These are phyloP conservation scores for Colletotrichum sansevieriae DNA, from an alignment of 2,329 filamentous ascomycete species.

Conservation along the genomic window DNA sequence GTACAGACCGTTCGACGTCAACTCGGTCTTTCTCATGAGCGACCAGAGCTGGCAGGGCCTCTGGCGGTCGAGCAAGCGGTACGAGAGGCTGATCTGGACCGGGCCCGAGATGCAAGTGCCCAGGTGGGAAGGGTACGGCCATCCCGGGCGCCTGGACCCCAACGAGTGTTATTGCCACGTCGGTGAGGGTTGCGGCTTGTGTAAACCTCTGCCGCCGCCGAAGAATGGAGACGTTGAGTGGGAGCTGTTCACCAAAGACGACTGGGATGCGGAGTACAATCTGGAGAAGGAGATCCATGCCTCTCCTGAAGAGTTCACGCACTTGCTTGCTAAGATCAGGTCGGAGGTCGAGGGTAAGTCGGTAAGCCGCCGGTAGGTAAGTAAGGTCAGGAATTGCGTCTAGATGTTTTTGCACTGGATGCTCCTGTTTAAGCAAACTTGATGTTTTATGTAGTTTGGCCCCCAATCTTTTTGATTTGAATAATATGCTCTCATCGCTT, in stretches of 20 bases:
- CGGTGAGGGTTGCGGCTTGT: conserved; percentile 17
- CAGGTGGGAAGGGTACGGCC: conserved; percentile 27
- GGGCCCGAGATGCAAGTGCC: conserved; percentile 2
- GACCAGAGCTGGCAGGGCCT: conserved; percentile 1
- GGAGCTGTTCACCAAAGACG: conserved; percentile 17
- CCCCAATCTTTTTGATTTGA: background rate
- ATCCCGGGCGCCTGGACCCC: conserved; percentile 9
- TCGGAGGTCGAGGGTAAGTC: background rate
- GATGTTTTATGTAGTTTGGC: background rate
- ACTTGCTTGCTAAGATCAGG: too few relatives aligned
- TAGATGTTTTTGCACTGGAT: background rate
- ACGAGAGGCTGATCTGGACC: conserved; percentile 19
- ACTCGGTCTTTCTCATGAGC: conserved; percentile 19
- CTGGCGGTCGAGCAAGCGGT: conserved; percentile 25
- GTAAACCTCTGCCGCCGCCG: conserved; percentile 3
- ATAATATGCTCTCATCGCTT: conserved; percentile 5
- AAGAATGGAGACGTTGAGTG: conserved; percentile 6
- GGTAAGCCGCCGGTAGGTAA: background rate
- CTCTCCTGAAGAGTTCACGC: background rate
- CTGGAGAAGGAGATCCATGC: background rate
- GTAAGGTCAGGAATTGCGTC: too few relatives aligned
- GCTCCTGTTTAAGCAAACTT: background rate
- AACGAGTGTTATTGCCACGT: conserved; percentile 27
- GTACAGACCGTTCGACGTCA: conserved; percentile 7
- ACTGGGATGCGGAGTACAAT: background rate